Base-by-base conservation (phyloP, 805 yeast genomes). In the Ogataea zsoltii region DNA sequence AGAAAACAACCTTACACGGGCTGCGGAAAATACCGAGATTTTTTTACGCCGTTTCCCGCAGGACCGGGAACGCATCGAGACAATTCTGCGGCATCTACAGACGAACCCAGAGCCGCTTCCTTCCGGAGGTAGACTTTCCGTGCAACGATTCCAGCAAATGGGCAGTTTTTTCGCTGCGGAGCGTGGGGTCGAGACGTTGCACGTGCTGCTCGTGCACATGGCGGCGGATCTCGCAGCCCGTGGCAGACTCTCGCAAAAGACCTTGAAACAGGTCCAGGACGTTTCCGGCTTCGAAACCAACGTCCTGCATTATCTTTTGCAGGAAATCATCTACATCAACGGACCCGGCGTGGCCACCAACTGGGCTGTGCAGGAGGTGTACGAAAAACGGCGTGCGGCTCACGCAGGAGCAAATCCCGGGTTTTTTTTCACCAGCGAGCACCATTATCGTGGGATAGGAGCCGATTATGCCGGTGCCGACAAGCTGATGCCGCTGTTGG, bases 281-380 rank as follows among this genome's bases (percentile, higher is more conserved):
- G 51, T 44, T 18, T 57, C 65, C 7, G 62, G 72, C 1, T 80
- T 78, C 54, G 84, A 79, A 46, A 73, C 83, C 3, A 80, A 80
- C 50, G 61, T 75, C 25, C 53, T 80, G 14, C 80, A 80, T 54
- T 79, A 80, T 2, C 63, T 81, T 33, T 72, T 79, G 51, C 83
- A 79, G 56, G 85, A 80, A 50, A 79, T 82, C 5, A 79, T 80
- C 13, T 80, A 80, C 57, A 65, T 76, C 48, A 79, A 77, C 51
- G 76, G 78, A 0, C 39, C 42, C 7, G 62, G 63, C 1, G 38
- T 41, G n/a, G 44, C 44, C 4, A 63, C 77, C 4, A 51, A 68
- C 40, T 80, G 85, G 85, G 60, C 77, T 6, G 83, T 82, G 2
- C 72, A 74, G 13, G 61, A 73, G 38, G 48, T 62, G 38, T 61